Evolutionary conservation across 2,329 filamentous ascomycete genomes (phyloP), one percentile per base, ranked within the genome.

Genomic region (Fusarium dimerum): DNA sequence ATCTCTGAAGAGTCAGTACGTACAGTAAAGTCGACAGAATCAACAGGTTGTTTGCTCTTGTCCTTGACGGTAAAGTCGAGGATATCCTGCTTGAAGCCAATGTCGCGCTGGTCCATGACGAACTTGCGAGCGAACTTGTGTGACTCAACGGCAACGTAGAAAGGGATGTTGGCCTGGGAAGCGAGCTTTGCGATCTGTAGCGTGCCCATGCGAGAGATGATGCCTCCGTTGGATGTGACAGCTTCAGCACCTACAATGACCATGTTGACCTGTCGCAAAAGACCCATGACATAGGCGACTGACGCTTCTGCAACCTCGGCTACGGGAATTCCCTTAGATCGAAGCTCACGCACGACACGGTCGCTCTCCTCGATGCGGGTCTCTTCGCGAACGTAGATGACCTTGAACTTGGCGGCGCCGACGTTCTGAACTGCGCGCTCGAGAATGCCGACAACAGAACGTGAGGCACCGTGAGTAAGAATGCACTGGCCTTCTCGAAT

Each of bases 91-190:
- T 88, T 82, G 60, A 96, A 76, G 0, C 89, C 89, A 52, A 96
- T 76, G 67, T 94, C 89, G 53, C 87, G 84, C 72, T 96, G 91
- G 57, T 87, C 85, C 18, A 94, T 76, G 1, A 93, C 90, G 65
- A 92, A 94, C 50, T 94, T 81, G 64, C 92, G 83, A 43, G 95
- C 91, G 68, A 99, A 97, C 75, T 99, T 99, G 78, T 99, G 94
- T 65, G 90, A 95, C 76, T 99, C 94, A 1, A 89, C 89, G 6
- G 94, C 92, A 16, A 96, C 92, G 66, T 95, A 96, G 63, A 97
- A 90, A 0, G 89, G 89, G 57, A 90, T 86, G 39, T 86, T 84
- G 42, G 78, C 78, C 29, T 73, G 70, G 64, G 87, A 86, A 6
- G 92, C 92, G 47, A 97, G 76, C 61, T 91, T 77, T 2, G 90